These are phyloP conservation scores for Cladophialophora bantiana DNA, from an alignment of 2,329 filamentous ascomycete genomes.

Conservation along the genomic window DNA sequence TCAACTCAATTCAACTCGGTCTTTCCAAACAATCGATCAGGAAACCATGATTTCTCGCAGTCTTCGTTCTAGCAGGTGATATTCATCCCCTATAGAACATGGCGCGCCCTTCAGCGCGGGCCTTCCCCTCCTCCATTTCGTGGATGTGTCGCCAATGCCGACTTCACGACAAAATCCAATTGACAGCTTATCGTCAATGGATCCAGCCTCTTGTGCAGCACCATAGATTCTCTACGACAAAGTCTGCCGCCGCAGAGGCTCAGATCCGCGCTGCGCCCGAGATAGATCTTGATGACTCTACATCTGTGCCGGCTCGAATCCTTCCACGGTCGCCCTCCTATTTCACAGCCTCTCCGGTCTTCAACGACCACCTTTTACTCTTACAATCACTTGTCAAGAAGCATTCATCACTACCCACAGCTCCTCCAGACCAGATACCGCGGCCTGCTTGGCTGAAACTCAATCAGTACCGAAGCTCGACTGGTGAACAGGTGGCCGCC, in stretches of 20 bases:
- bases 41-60: neutral
- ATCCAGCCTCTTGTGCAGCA: slow-evolving; percentile 9
- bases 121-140: slow-evolving; percentile 25
- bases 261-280: slow-evolving; percentile 50
- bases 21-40: neutral
- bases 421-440: slow-evolving; percentile 70
- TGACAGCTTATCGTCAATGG: slow-evolving; percentile 18
- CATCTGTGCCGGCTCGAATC: slow-evolving; percentile 67
- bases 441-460: slow-evolving; percentile 82
- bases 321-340: slow-evolving; percentile 90
- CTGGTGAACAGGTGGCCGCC: slow-evolving; percentile 75
- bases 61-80: neutral
- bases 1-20: neutral
- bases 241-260: slow-evolving; percentile 31
- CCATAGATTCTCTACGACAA: slow-evolving; percentile 34
- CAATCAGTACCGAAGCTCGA: slow-evolving; percentile 73
- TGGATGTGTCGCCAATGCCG: slow-evolving; percentile 35
- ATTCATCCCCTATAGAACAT: slow-evolving; percentile 11
- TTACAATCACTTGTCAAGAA: slow-evolving; percentile 75
- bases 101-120: slow-evolving; percentile 26
- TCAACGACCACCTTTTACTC: slow-evolving; percentile 82
- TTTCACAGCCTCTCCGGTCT: slow-evolving; percentile 83
- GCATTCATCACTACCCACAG: slow-evolving; percentile 74
- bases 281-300: slow-evolving; percentile 50
- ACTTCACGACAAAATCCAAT: slow-evolving; percentile 11